Conservation (phyloP, 257 asterid genomes). For the Rhazya stricta region DNA sequence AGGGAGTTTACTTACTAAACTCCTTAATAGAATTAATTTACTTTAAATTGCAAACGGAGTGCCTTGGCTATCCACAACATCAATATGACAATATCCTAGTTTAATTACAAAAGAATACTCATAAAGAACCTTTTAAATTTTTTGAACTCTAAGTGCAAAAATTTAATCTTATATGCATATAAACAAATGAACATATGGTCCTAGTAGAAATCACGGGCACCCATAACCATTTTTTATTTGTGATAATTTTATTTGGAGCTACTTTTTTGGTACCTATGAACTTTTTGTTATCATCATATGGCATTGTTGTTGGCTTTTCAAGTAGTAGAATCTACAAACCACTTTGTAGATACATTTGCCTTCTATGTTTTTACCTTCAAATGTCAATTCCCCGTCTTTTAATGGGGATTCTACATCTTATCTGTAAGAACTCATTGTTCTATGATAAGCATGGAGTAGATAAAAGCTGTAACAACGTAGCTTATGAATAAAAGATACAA, state of each 20-base stretch:
- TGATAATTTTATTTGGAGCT: conserved; percentile 8
- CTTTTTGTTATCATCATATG: conserved; percentile 13
- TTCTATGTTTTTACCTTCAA: background rate
- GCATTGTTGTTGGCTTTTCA: conserved; percentile 9
- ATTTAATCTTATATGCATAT: too few species aligned
- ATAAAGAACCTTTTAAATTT: too few species aligned
- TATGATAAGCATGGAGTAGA: background rate
- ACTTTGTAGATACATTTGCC: background rate
- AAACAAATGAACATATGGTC: too few species aligned
- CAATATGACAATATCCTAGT: too few species aligned
- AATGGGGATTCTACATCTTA: background rate
- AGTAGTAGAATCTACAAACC: background rate
- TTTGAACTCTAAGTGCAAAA: too few species aligned
- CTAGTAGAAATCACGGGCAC: too few species aligned
- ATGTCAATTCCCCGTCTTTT: background rate
- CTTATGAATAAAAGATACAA: background rate
- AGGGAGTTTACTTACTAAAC: too few species aligned
- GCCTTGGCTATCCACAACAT: too few species aligned
- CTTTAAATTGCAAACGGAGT: too few species aligned
- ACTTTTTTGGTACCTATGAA: conserved; percentile 5
- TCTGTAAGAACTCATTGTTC: background rate
- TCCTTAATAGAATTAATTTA: too few species aligned
- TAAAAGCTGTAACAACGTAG: background rate
- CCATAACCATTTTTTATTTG: too few species aligned
- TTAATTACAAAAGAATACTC: too few species aligned